Base-by-base conservation (phyloP, 345 rosid genomes). In the Eucalyptus polyanthemos region DNA sequence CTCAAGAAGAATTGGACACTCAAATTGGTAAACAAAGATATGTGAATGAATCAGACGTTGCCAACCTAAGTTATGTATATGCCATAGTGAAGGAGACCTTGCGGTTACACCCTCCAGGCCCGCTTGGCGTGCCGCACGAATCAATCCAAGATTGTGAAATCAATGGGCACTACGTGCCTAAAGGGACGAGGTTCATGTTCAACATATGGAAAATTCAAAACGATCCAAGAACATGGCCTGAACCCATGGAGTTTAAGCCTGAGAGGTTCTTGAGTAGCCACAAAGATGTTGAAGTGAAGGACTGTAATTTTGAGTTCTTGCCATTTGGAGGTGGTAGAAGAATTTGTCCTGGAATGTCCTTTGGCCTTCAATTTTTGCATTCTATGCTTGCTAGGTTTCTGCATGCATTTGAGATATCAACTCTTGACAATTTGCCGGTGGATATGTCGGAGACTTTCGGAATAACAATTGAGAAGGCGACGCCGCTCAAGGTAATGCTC, bases 261-360 rank as follows among this genome's bases (percentile, higher is more conserved):
- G 94, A 94, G 62, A 90, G 94, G 40, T 94, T 94, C 85, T 34
- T 92, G 8, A 91, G 86, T 4, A 92, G 81, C 37, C 90, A 91
- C 76, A 86, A 44, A 45, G 91, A 91, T 37, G 54, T 92, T 54
- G 93, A 92, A 85, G 90, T 89, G 5, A 90, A 80, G 81, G 93
- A 94, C 13, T 88, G 67, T 53, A 69, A 92, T 86, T 93, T 90
- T 47, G 94, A 91, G 58, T 86, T 89, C 24, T 72, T 92, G n/a
- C 94, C 96, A 45, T 94, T 94, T 87, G 94, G 96, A 45, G 67
- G 88, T 17, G 94, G 96, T 8, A 91, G 96, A 65, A 92, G 95
- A 58, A 47, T 56, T 5, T 94, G 95, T 65, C 94, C 95, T 6
- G 94, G 94, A 15, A 85, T 90, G 31, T 27, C 83, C 56, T 56